Conservation (phyloP, 2,329 filamentous ascomycete genomes). For the Beauveria scarabaeidicola region DNA sequence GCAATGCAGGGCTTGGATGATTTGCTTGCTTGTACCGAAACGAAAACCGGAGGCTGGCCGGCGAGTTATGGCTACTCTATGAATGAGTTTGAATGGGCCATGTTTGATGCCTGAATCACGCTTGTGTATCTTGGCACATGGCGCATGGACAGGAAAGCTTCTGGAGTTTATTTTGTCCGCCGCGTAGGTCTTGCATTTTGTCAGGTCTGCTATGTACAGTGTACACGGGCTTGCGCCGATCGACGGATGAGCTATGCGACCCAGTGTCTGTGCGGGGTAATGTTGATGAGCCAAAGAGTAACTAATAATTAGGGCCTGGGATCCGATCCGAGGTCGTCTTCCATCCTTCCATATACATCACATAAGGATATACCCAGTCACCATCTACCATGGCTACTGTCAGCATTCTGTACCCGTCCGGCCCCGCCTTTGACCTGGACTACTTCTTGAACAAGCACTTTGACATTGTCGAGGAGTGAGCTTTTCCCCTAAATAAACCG, state of each 20-base stretch:
- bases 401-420: conserved; percentile 32
- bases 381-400: conserved; percentile 12
- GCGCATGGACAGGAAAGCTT: not conserved
- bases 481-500: not conserved
- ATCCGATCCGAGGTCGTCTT: not conserved
- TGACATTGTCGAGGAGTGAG: conserved; percentile 28
- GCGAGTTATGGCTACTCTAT: conserved; percentile 2
- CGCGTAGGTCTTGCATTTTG: not conserved
- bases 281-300: no score
- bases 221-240: not conserved
- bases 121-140: no score
- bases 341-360: not conserved
- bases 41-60: not conserved
- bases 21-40: not conserved
- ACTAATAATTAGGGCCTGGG: not conserved
- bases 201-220: not conserved
- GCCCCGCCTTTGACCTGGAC: conserved; percentile 36
- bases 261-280: not conserved
- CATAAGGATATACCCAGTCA: not conserved
- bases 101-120: not conserved
- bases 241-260: not conserved
- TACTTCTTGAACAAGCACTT: conserved; percentile 42
- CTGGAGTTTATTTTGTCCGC: not conserved
- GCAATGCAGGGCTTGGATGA: not conserved
- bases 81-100: conserved; percentile 10